A percentile compares a stretch with the other conserved stretches of the same genome.
Evolutionary conservation across 2,329 filamentous ascomycete species (phyloP).

Genomic region (Chrysoporthe puriensis): DNA sequence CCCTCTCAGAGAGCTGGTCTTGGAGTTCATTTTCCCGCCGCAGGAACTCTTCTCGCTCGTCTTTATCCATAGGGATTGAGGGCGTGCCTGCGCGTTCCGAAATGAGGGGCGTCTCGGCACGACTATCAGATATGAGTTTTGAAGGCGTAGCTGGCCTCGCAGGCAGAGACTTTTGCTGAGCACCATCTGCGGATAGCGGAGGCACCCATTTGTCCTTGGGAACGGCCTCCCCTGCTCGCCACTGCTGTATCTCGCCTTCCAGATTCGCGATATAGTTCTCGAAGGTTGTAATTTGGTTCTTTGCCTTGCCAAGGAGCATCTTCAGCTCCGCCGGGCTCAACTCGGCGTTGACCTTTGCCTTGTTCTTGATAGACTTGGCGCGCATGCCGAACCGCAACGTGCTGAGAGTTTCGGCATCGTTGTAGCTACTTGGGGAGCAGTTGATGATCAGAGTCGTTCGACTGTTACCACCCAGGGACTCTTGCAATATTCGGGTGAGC

Average conservation of each 20-base stretch:
- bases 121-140: slow-evolving; percentile 58
- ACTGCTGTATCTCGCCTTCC: slow-evolving; percentile 82
- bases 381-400: slow-evolving; percentile 94
- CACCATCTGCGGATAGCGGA: slow-evolving; percentile 60
- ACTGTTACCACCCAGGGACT: slow-evolving; percentile 96
- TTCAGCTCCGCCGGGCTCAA: slow-evolving; percentile 96
- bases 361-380: slow-evolving; percentile 99
- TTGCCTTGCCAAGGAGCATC: slow-evolving; percentile 86
- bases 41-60: slow-evolving; percentile 95
- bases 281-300: slow-evolving; percentile 85
- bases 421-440: slow-evolving; percentile 98
- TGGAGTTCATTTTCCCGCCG: slow-evolving; percentile 95
- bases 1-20: slow-evolving; percentile 92
- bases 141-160: slow-evolving; percentile 58
- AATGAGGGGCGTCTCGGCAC: slow-evolving; percentile 65
- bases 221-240: slow-evolving; percentile 86
- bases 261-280: slow-evolving; percentile 82
- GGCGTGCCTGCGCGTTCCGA: slow-evolving; percentile 88
- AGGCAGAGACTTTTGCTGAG: slow-evolving; percentile 46
- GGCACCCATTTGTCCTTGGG: slow-evolving; percentile 88
- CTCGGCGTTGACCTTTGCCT: slow-evolving; percentile 99
- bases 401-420: slow-evolving; percentile 90
- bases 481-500: slow-evolving; percentile 94
- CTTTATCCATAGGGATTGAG: slow-evolving; percentile 86
- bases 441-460: slow-evolving; percentile 98